phyloP scores from a whole-genome alignment of 2,329 filamentous ascomycete species.

The Colletotrichum paranaense region DNA sequence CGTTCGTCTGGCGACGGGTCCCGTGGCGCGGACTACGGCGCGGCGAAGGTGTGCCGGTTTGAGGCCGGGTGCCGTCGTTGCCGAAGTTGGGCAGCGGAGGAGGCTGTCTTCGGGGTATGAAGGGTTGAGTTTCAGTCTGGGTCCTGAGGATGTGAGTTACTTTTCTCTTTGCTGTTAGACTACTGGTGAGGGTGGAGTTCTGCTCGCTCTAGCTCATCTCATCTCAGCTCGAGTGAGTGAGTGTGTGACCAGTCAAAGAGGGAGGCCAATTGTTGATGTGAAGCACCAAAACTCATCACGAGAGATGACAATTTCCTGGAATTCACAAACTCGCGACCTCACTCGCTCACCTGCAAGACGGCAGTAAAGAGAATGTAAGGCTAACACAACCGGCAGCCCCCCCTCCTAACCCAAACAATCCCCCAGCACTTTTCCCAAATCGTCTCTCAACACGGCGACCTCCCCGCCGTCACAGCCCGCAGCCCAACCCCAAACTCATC shows the following conservation, averaged over 20 bases:
- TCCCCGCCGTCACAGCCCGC: constrained; percentile 66
- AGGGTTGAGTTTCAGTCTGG: constrained; percentile 20
- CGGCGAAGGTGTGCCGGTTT: not conserved
- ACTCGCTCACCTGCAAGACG: not conserved
- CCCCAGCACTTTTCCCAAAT: constrained; percentile 77
- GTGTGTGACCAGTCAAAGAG: not conserved
- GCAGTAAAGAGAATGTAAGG: not conserved
- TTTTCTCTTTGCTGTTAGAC: not conserved
- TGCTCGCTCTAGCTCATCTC: not conserved
- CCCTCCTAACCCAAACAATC: constrained; percentile 75
- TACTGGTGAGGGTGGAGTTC: not conserved
- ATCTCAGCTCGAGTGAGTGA: not conserved
- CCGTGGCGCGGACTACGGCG: not conserved
- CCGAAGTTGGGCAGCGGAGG: not conserved
- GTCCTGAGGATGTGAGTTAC: constrained; percentile 13
- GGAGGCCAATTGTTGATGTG: not conserved
- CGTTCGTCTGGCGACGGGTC: not conserved
- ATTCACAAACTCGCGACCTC: not conserved
- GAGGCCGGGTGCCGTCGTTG: too few species aligned
- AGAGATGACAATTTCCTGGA: not conserved
- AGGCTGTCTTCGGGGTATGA: not conserved
- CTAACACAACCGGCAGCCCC: constrained; percentile 61
- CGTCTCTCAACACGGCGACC: constrained; percentile 73
- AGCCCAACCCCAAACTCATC: constrained; percentile 55
- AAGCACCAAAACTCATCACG: not conserved